Base-by-base conservation (phyloP, 371 early-diverging fungal species). In the Smittium mucronatum region DNA sequence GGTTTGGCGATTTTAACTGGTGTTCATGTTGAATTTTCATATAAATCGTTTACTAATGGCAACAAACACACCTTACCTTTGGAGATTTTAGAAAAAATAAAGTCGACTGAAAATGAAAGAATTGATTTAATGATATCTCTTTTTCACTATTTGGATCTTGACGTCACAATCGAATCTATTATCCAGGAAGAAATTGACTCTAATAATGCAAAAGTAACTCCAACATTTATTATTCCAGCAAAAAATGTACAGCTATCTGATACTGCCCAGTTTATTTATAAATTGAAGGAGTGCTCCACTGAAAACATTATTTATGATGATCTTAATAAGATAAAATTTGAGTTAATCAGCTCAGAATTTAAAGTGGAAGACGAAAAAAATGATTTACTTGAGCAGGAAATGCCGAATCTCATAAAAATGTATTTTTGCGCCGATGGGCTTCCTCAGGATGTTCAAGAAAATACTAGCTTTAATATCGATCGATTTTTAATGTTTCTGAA, bases 1-100 rank as follows among this genome's bases (percentile, higher is more conserved):
- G 92, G 92, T 0, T 35, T 75, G 8, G 91, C 92, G 0, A 69
- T 91, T 5, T 70, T 92, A 30, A 77, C 86, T 0, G 89, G 87
- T 0, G 75, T 87, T n/a, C 92, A 92, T 68, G 85, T 88, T 2
- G 92, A 92, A 73, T 36, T 92, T 88, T 72, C 84, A 84, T 47
- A 2, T 57, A 36, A 57, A 25, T 11, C 57, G 15, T 67, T 67
- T 57, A 25, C 17, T 8, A 80, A 84, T 59, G 71, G 79, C 16
- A 77, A 75, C 36, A 59, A 84, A 68, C 81, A 78, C 26, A 75
- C 78, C 2, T 15, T 59, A n/a, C 8, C 8, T 8, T 2, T 2
- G 2, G 59, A 59, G 28, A 26, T 34, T 5, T 25, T 67, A 15
- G 17, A 67, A 15, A 67, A 29, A 36, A 17, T 36, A 16, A 15